Conservation (phyloP, 2,329 filamentous ascomycete genomes). For the Boeremia exigua region DNA sequence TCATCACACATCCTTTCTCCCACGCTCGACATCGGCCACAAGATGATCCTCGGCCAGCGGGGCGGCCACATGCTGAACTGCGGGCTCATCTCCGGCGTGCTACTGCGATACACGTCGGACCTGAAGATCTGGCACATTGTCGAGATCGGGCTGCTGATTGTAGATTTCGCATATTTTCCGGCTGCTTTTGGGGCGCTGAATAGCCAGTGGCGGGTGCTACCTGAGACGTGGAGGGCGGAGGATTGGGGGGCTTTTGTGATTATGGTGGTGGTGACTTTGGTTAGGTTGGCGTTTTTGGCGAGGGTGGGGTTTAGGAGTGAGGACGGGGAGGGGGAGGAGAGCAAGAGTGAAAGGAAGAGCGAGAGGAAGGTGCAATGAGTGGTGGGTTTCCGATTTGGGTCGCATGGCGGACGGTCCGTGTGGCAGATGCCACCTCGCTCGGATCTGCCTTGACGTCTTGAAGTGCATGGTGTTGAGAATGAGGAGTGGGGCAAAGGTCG, state of each 20-base stretch:
- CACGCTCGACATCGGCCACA: conserved; percentile 27
- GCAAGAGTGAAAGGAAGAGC: neutral
- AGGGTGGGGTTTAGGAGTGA: conserved; percentile 25
- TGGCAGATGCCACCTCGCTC: neutral
- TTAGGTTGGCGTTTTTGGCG: conserved; percentile 28
- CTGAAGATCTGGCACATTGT: conserved; percentile 32
- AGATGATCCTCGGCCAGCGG: conserved; percentile 36
- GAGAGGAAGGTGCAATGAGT: neutral
- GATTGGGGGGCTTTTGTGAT: conserved; percentile 44
- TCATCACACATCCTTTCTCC: conserved; percentile 27
- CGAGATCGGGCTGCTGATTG: conserved; percentile 25
- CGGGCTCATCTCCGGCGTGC: conserved; percentile 33
- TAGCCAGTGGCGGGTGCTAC: conserved; percentile 22
- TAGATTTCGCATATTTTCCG: conserved; percentile 33
- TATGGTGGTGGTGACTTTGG: conserved; percentile 32
- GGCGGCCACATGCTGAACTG: conserved; percentile 37
- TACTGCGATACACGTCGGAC: conserved; percentile 34
- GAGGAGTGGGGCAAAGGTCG: no score
- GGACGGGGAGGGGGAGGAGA: neutral
- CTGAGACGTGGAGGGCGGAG: conserved; percentile 27
- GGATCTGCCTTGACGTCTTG: neutral
- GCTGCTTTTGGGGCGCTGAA: conserved; percentile 22
- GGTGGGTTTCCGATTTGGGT: no score
- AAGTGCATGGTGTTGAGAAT: neutral
- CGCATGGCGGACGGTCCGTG: neutral